phyloP scores from a whole-genome alignment of 805 yeast genomes.

The Candida sonorensis region DNA sequence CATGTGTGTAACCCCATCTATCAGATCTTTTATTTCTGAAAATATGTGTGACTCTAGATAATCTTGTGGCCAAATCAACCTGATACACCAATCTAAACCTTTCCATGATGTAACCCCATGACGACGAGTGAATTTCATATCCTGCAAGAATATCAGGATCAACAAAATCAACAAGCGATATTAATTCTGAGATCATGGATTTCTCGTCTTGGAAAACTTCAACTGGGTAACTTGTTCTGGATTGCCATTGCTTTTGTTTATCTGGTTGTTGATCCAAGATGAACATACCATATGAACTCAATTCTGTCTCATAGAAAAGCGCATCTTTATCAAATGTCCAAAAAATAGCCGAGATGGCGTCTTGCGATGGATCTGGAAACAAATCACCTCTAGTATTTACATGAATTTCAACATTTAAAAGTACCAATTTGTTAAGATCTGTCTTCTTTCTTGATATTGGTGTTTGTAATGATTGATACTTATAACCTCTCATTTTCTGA shows the following conservation, averaged over 20 bases:
- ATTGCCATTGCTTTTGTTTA: too few relatives aligned
- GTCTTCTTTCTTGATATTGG: slow-evolving; percentile 26
- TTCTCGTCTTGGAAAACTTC: slow-evolving; percentile 46
- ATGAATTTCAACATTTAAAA: slow-evolving; percentile 65
- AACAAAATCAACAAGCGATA: slow-evolving; percentile 46
- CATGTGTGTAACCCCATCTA: slow-evolving; percentile 77
- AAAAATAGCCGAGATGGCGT: slow-evolving; percentile 52
- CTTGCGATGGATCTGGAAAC: slow-evolving; percentile 60
- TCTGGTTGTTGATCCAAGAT: too few relatives aligned
- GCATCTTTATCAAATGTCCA: slow-evolving; percentile 52
- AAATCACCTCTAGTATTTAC: slow-evolving; percentile 43
- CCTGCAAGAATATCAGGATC: slow-evolving; percentile 92
- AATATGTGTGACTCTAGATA: slow-evolving; percentile 52
- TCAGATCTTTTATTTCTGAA: slow-evolving; percentile 52
- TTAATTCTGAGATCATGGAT: slow-evolving; percentile 49
- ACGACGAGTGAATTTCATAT: slow-evolving; percentile 67
- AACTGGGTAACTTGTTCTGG: slow-evolving; percentile 26
- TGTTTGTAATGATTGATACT: slow-evolving; percentile 28
- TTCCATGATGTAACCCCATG: slow-evolving; percentile 89
- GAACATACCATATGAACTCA: slow-evolving; percentile 8
- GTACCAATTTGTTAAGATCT: slow-evolving; percentile 41
- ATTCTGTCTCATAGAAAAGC: slow-evolving; percentile 26
- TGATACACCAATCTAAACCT: slow-evolving; percentile 42
- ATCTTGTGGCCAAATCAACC: slow-evolving; percentile 46
- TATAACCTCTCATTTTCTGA: slow-evolving; percentile 32